Percentiles rank a stretch among this genome's conserved stretches.
phyloP scores from a whole-genome alignment of 257 asterid species.

The Anisodus acutangulus region DNA sequence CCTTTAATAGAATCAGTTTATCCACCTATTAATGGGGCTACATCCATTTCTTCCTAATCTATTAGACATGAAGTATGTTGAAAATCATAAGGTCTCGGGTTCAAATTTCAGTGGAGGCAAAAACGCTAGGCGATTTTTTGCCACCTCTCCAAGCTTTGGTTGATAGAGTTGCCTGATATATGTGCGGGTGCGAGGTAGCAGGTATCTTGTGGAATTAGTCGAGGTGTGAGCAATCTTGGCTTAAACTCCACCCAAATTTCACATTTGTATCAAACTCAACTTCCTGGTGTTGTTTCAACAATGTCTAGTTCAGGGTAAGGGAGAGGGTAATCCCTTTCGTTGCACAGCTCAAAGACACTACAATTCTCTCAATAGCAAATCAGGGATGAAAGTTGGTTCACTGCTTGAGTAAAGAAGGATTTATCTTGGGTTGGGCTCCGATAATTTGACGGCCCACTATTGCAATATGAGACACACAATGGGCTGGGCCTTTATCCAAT shows the following conservation, averaged over 20 bases:
- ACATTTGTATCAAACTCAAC: not conserved
- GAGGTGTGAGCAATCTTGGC: not conserved
- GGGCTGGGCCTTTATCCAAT: not conserved
- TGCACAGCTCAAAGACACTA: not conserved
- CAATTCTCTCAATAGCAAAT: not conserved
- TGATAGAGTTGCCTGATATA: not conserved
- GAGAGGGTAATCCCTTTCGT: not conserved
- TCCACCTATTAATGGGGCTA: not conserved
- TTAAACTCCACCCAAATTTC: not conserved
- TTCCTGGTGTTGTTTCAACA: not conserved
- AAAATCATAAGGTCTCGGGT: not conserved
- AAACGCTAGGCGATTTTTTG: not conserved
- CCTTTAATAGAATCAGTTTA: not conserved
- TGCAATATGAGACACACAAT: not conserved
- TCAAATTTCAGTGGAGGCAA: no score
- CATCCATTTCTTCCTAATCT: no score
- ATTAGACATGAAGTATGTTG: not conserved
- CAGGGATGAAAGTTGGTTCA: not conserved
- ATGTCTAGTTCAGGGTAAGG: not conserved
- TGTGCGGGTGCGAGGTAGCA: no score
- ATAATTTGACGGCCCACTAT: not conserved
- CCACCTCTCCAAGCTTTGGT: not conserved
- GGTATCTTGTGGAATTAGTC: no score
- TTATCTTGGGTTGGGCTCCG: slow-evolving; percentile 8
- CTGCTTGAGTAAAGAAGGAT: not conserved